A percentile compares a stretch with the other conserved stretches of the same genome.
Evolutionary conservation across 192 early-diverging fungal species (phyloP).

Genomic region (Backusella tarrabulga): DNA sequence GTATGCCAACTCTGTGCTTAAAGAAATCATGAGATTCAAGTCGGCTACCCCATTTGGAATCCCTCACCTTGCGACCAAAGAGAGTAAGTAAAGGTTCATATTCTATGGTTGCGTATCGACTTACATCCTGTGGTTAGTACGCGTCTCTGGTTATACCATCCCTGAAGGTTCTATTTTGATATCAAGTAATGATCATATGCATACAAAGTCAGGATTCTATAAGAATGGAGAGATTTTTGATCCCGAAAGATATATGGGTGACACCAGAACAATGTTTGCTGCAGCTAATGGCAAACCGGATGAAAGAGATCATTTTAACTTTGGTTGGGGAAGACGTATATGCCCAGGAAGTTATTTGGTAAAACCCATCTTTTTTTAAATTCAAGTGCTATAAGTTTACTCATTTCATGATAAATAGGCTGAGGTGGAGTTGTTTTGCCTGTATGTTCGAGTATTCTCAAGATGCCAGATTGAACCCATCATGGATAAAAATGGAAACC

Average conservation of each 20-base stretch:
- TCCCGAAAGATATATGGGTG: slow-evolving; percentile 38
- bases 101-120: no score
- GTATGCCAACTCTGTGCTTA: slow-evolving; percentile 2
- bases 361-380: neutral
- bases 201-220: slow-evolving; percentile 32
- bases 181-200: slow-evolving; percentile 49
- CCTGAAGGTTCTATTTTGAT: slow-evolving; percentile 46
- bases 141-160: slow-evolving; percentile 42
- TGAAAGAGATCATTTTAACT: slow-evolving; percentile 16
- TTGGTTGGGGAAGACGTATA: slow-evolving; percentile 19
- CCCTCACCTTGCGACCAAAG: slow-evolving; percentile 9
- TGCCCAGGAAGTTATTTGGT: neutral
- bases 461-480: neutral
- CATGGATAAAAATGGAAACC: neutral
- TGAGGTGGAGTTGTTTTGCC: neutral
- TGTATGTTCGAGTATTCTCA: neutral
- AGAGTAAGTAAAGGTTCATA: neutral
- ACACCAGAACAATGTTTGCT: neutral
- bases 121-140: neutral
- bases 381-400: neutral
- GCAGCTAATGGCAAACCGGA: slow-evolving; percentile 15
- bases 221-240: slow-evolving; percentile 44
- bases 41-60: neutral
- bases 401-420: neutral
- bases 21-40: slow-evolving; percentile 15